Evolutionary conservation across 2,329 filamentous ascomycete genomes (phyloP), one percentile per base, ranked within the genome.

Genomic region (Colletotrichum shisoi): DNA sequence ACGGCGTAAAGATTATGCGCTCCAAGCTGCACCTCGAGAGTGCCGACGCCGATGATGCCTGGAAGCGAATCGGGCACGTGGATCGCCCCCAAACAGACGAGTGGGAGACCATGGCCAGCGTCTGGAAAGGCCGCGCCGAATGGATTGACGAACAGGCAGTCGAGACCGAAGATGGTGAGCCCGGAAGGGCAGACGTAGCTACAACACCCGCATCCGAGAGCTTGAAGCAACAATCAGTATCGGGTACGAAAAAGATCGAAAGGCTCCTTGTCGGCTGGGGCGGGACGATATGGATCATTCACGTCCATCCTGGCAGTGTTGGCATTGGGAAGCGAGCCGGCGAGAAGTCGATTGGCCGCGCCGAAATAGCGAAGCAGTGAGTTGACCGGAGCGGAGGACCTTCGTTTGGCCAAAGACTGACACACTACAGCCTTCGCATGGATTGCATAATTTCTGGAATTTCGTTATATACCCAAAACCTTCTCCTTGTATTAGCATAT

Each of bases 401-500:
- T 3, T 19, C 7, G 39, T 24, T 27, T 27, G 37, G 57, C n/a
- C 21, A 13, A 42, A 39, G 13, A 51, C 76, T 79, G 72, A 79
- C 75, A 27, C 70, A 57, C 31, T 31, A 19, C 71, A 94, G 91
- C 79, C 87, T 98, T 79, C 91, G 93, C 74, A 96, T 95, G 79
- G 95, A 99, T 81, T 98, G 95, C 83, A 93, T 97, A 77, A 93
- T 99, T 82, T 97, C 95, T 76, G 95, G 95, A 74, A 91, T 99
- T 79, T 96, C 94, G 71, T 85, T 99, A 79, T 98, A 97, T 88
- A 97, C 93, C 76, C 92, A 93, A 76, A 95, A 88, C 75, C 84
- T 97, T 72, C 85, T 99, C 78, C 87, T 97, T 73, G 91, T 98
- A 74, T 90, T 99, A 80, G 94, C 94, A 75, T 97, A 96, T 79